These are phyloP conservation scores for Exsudoporus frostii DNA, from an alignment of 768 basidiomycete species.

Conservation along the genomic window DNA sequence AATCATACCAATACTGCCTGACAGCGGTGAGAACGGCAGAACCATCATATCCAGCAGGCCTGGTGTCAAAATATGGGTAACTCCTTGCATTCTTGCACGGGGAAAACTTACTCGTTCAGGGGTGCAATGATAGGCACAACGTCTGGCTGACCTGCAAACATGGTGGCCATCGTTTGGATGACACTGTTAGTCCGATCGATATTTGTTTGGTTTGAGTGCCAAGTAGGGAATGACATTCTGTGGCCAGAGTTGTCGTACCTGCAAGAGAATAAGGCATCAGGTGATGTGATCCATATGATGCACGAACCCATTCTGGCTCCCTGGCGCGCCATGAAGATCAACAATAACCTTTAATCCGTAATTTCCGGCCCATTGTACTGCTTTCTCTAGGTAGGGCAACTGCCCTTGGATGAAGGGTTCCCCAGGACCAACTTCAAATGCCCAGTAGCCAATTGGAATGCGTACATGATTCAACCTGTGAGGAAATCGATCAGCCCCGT, in stretches of 20 bases:
- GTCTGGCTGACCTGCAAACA: slow-evolving; percentile 50
- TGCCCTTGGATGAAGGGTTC: slow-evolving; percentile 82
- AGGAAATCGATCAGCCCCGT: slow-evolving; percentile 5
- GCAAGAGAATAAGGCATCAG: slow-evolving; percentile 6
- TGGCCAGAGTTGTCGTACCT: slow-evolving; percentile 86
- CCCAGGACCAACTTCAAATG: slow-evolving; percentile 72
- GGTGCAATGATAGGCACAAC: slow-evolving; percentile 70
- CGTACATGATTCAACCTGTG: slow-evolving; percentile 79
- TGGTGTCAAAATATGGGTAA: slow-evolving; percentile 26
- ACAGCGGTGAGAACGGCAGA: slow-evolving; percentile 46
- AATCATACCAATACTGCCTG: slow-evolving; percentile 67
- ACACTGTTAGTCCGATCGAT: slow-evolving; percentile 64
- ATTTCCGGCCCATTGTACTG: slow-evolving; percentile 65
- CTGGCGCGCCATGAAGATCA: slow-evolving; percentile 78
- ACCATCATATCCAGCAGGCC: slow-evolving; percentile 72
- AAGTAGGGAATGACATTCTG: slow-evolving; percentile 53
- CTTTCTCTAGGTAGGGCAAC: slow-evolving; percentile 62
- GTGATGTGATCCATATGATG: neutral
- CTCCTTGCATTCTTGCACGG: neutral
- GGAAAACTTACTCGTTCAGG: slow-evolving; percentile 63
- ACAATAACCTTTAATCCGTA: slow-evolving; percentile 78
- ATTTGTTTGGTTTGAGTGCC: slow-evolving; percentile 67
- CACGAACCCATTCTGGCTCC: slow-evolving; percentile 76
- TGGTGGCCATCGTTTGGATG: slow-evolving; percentile 58
- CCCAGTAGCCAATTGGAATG: slow-evolving; percentile 89